Conservation (phyloP, 208 protist genomes). For the Wallacemonas sp. region DNA sequence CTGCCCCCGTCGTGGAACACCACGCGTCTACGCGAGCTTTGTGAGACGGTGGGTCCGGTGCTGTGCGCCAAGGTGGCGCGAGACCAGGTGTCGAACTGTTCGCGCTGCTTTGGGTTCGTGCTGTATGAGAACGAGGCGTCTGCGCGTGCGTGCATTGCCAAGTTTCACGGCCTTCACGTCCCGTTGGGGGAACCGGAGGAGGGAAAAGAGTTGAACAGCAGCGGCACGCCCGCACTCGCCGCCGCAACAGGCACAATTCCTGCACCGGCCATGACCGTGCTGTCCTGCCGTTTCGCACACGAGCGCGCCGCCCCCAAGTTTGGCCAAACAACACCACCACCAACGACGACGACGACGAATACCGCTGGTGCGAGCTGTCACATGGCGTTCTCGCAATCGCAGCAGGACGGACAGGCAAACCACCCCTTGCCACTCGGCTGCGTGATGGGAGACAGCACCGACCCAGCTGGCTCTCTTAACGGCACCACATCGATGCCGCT, state of each 20-base stretch:
- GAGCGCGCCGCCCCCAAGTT: constrained; percentile 15
- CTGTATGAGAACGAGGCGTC: constrained; percentile 18
- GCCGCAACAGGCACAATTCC: too few species aligned
- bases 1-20: constrained; percentile 40
- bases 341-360: too few species aligned
- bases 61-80: constrained; percentile 35
- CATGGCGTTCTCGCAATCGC: too few species aligned
- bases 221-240: too few species aligned
- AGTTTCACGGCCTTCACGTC: constrained; percentile 14
- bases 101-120: constrained; percentile 36
- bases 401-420: too few species aligned
- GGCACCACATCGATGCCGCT: neutral
- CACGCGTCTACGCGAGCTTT: constrained; percentile 31
- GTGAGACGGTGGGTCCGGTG: constrained; percentile 23
- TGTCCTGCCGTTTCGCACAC: constrained; percentile 17
- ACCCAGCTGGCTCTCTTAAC: neutral
- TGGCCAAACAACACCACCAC: constrained; percentile 2
- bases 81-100: constrained; percentile 27
- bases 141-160: constrained; percentile 23
- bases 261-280: too few species aligned
- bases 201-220: too few species aligned
- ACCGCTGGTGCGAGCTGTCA: too few species aligned
- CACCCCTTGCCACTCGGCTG: too few species aligned
- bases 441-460: too few species aligned
- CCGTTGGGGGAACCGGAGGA: neutral